Percentiles rank a stretch among this genome's conserved stretches.
phyloP scores from a whole-genome alignment of 2,329 filamentous ascomycete species.

The Tolypocladium tropicale region DNA sequence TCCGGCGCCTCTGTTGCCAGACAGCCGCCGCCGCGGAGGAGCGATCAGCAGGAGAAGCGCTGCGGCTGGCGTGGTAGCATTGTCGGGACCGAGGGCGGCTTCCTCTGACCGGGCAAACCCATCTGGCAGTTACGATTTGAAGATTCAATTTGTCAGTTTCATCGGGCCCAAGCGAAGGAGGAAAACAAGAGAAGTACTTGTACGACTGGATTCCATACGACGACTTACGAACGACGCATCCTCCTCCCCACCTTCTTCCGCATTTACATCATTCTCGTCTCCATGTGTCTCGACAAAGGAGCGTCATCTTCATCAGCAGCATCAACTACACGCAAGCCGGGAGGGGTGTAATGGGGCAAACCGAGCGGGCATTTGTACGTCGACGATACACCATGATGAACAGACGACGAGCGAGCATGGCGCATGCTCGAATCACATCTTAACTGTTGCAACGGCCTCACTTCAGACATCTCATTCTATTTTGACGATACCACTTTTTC shows the following conservation, averaged over 20 bases:
- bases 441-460: background rate
- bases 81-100: conserved; percentile 44
- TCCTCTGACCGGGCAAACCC: conserved; percentile 30
- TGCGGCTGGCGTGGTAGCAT: conserved; percentile 49
- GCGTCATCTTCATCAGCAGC: background rate
- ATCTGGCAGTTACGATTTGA: background rate
- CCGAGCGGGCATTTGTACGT: background rate
- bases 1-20: conserved; percentile 19
- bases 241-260: background rate
- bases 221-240: background rate
- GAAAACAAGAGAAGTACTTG: background rate
- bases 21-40: conserved; percentile 22
- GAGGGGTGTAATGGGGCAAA: background rate
- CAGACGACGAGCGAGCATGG: background rate
- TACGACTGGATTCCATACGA: conserved; percentile 1
- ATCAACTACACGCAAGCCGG: background rate
- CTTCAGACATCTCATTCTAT: background rate
- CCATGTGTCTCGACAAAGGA: background rate
- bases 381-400: background rate
- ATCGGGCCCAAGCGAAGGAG: background rate
- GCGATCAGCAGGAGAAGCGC: conserved; percentile 28
- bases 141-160: background rate
- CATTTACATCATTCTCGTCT: background rate
- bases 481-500: background rate
- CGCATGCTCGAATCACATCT: background rate